A percentile compares a stretch with the other conserved stretches of the same genome.
phyloP scores from a whole-genome alignment of 106 monocot genomes.

The Hemerocallis citrina region DNA sequence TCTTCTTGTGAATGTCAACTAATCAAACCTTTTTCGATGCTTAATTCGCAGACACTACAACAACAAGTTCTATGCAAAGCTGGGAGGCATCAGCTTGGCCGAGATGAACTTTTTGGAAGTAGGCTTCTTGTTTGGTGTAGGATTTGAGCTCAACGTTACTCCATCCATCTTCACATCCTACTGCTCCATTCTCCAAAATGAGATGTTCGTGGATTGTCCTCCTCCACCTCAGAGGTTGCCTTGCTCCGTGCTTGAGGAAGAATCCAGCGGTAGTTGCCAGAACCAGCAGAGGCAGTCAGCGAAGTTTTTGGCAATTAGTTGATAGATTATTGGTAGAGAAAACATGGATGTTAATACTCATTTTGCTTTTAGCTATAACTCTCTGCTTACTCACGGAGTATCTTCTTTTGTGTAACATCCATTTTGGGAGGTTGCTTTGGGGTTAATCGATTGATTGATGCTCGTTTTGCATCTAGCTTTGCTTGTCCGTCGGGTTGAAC shows the following conservation, averaged over 20 bases:
- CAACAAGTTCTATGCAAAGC: conserved; percentile 69
- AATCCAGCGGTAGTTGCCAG: conserved; percentile 5
- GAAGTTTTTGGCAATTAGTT: background rate
- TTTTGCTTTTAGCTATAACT: too few species aligned
- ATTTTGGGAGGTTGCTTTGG: too few species aligned
- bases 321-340: too few species aligned
- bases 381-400: too few species aligned
- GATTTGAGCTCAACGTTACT: conserved; percentile 58
- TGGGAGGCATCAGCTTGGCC: conserved; percentile 57
- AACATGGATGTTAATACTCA: too few species aligned
- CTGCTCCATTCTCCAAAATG: conserved; percentile 50
- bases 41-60: conserved; percentile 47
- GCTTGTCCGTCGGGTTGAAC: too few species aligned
- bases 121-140: conserved; percentile 64
- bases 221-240: conserved; percentile 8
- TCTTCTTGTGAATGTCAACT: background rate
- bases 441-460: too few species aligned
- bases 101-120: conserved; percentile 81
- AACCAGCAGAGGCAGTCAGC: conserved; percentile 16
- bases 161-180: conserved; percentile 43
- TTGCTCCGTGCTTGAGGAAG: conserved; percentile 13
- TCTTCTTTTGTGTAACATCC: too few species aligned
- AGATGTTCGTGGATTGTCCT: conserved; percentile 25
- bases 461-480: too few species aligned
- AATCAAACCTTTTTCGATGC: too few species aligned